Percentiles rank a stretch among this genome's conserved stretches.
Conservation (phyloP, 2,329 filamentous ascomycete species). For the Stachybotrys chartarum region DNA sequence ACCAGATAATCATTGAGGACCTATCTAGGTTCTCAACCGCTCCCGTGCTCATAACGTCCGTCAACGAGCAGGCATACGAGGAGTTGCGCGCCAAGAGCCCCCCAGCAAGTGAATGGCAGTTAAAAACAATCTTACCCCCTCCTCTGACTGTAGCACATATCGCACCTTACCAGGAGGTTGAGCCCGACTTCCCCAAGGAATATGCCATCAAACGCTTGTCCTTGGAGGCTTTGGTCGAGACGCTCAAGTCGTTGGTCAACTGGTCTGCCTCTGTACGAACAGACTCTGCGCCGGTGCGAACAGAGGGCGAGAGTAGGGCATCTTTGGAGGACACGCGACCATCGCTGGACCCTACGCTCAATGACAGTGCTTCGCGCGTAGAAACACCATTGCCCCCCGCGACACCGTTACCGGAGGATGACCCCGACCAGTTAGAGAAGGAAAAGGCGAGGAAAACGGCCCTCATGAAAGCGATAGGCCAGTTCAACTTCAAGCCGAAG, state of each 20-base stretch:
- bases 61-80: constrained; percentile 81
- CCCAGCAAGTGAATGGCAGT: constrained; percentile 71
- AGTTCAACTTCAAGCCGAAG: constrained; percentile 98
- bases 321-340: constrained; percentile 43
- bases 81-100: constrained; percentile 62
- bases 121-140: constrained; percentile 77
- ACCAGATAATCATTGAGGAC: constrained; percentile 90
- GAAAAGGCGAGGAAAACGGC: constrained; percentile 93
- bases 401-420: constrained; percentile 73
- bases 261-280: constrained; percentile 68
- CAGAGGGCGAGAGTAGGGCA: constrained; percentile 26
- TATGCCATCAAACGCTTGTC: constrained; percentile 88
- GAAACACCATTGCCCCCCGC: constrained; percentile 52
- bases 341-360: constrained; percentile 63
- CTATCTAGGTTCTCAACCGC: constrained; percentile 79
- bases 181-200: constrained; percentile 74
- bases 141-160: constrained; percentile 77
- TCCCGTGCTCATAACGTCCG: constrained; percentile 64
- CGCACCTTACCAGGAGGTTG: constrained; percentile 47
- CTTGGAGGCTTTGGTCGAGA: constrained; percentile 81
- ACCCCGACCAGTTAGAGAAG: constrained; percentile 88
- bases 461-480: constrained; percentile 75
- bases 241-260: constrained; percentile 80
- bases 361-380: constrained; percentile 54
- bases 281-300: constrained; percentile 34